Evolutionary conservation across 1,139 yeast genomes (phyloP).

Genomic region (Geotrichum reessii): DNA sequence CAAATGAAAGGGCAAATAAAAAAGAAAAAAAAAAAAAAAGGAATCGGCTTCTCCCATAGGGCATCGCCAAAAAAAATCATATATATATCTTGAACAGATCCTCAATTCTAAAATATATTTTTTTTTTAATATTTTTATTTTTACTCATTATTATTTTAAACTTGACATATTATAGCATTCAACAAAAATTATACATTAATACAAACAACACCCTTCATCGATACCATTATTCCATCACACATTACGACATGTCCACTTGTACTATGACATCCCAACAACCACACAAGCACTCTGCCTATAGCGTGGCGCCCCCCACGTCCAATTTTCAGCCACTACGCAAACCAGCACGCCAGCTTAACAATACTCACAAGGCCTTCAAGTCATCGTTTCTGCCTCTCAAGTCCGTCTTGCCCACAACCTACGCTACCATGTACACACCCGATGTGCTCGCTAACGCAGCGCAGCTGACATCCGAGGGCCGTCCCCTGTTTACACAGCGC

Average conservation of each 20-base stretch:
- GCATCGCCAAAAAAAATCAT: background rate
- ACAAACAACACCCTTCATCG: background rate
- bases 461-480: constrained; percentile 43
- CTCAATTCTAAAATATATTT: background rate
- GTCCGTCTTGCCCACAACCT: constrained; percentile 45
- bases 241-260: background rate
- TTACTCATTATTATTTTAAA: background rate
- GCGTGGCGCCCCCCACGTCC: constrained; percentile 12
- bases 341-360: background rate
- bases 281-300: constrained; percentile 13
- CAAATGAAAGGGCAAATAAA: background rate
- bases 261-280: constrained; percentile 3
- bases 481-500: constrained; percentile 57
- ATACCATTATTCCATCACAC: background rate
- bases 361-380: background rate
- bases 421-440: constrained; percentile 51
- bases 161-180: background rate
- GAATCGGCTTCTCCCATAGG: background rate
- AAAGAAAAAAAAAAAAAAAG: background rate
- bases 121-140: background rate
- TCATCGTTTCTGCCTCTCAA: constrained; percentile 25
- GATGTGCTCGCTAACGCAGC: constrained; percentile 34
- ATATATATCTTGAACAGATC: background rate
- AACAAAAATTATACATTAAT: background rate
- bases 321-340: constrained; percentile 15